Evolutionary conservation across 139 green algal species (phyloP), one percentile per base, ranked within the genome.

Genomic region (Chlamydomonas eustigma): DNA sequence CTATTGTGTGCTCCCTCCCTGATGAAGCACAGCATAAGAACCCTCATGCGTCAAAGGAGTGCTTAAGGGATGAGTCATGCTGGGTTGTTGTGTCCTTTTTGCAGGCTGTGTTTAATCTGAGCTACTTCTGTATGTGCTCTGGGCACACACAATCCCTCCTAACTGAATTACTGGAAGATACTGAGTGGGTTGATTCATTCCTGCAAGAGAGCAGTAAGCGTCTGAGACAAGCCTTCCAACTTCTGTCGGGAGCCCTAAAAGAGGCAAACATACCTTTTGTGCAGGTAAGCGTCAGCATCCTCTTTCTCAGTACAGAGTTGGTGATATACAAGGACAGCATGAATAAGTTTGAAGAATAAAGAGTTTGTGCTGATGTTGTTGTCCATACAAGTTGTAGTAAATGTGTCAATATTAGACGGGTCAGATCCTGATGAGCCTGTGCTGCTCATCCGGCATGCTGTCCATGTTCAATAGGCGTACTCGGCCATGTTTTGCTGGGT

Each of bases 401-500:
- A n/a, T n/a, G n/a, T n/a, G n/a, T n/a, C n/a, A n/a, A n/a, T n/a
- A n/a, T n/a, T n/a, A n/a, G n/a, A n/a, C n/a, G n/a, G n/a, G n/a
- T n/a, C n/a, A n/a, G n/a, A n/a, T n/a, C n/a, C n/a, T n/a, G n/a
- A n/a, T n/a, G n/a, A n/a, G n/a, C n/a, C n/a, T n/a, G n/a, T n/a
- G n/a, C n/a, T n/a, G n/a, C n/a, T n/a, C n/a, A n/a, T n/a, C n/a
- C n/a, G n/a, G n/a, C n/a, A n/a, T n/a, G n/a, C n/a, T n/a, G n/a
- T n/a, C n/a, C n/a, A n/a, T n/a, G n/a, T 58, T 12, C 44, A 18
- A 58, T 58, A 65, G 12, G 87, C 88, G 0, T 64, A 73, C 24
- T 81, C 74, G 4, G 88, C 81, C 44, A 93, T 95, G 80, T 95
- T 95, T 77, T 74, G 85, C 8, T 95, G 89, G 90, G 6, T 94